Base-by-base conservation (phyloP, 495 filamentous ascomycete genomes). In the Penicillium robsamsonii region DNA sequence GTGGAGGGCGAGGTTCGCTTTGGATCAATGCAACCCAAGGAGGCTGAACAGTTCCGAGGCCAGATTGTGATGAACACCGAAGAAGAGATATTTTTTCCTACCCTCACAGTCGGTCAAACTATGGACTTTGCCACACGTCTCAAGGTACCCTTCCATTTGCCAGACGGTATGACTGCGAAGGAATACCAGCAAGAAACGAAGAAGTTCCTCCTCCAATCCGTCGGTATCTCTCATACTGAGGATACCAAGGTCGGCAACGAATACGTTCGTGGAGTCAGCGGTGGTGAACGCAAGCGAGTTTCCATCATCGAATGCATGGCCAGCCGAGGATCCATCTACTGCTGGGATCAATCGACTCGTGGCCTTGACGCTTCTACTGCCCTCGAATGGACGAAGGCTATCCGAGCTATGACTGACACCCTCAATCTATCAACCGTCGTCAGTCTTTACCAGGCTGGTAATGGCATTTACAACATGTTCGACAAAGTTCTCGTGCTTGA, bases 171-270 rank as follows among this genome's bases (percentile, higher is more conserved):
- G 8, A 79, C 65, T 58, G 83, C 67, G 61, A 70, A 40, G 51
- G 85, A 61, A 76, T 85, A 59, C 62, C 80, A 22, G 59, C 74
- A 66, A 40, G 65, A 71, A 40, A 64, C 64, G 1, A 88, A 93
- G 62, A 82, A 85, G 53, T 91, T 87, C 55, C 76, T 91, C 17
- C 78, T 91, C 5, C 83, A 85, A 48, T 79, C 87, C 18, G 70
- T 86, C 46, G 88, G 88, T 45, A 93, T 93, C 46, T 81, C 89
- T 56, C 89, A 94, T 64, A 93, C 89, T 0, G 77, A 80, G n/a
- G 77, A 89, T 62, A 95, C 90, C 0, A 86, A 91, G 56, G 88
- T 94, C 18, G 90, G 90, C 11, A 87, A 91, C 57, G 82, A 84
- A 6, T 89, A 84, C 56, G 80, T 92, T 40, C 87, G 90, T 22